These are phyloP conservation scores for Spinellus fusiger DNA, from an alignment of 192 early-diverging fungal genomes.

Conservation along the genomic window DNA sequence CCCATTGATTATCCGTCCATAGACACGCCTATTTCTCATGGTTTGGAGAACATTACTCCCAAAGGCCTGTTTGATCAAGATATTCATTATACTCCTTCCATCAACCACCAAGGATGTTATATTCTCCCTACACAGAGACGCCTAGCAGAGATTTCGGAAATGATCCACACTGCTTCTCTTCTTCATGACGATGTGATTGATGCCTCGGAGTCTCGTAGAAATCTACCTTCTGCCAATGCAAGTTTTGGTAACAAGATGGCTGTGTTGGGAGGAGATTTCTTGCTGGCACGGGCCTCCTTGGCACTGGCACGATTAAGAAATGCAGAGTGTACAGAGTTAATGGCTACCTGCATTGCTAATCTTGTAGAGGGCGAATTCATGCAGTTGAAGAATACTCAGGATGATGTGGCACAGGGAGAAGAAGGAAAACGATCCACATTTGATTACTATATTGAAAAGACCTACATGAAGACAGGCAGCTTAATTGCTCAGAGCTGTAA, in stretches of 20 bases:
- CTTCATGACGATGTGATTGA: constrained; percentile 91
- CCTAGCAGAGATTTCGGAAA: constrained; percentile 94
- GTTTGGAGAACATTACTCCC: constrained; percentile 25
- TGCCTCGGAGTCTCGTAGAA: constrained; percentile 64
- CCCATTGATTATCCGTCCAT: constrained; percentile 51
- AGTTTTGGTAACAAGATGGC: constrained; percentile 98
- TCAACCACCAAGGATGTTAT: constrained; percentile 19
- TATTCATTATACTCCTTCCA: constrained; percentile 22
- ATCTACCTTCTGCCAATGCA: constrained; percentile 71
- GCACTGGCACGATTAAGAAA: constrained; percentile 86
- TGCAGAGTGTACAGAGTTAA: constrained; percentile 87
- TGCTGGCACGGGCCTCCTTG: constrained; percentile 88
- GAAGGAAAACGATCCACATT: constrained; percentile 48
- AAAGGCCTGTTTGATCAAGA: constrained; percentile 1
- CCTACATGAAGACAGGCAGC: constrained; percentile 91
- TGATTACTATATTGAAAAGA: constrained; percentile 92
- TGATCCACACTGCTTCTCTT: constrained; percentile 96
- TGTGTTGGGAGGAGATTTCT: constrained; percentile 88
- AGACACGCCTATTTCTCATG: constrained; percentile 54
- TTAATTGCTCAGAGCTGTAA: constrained; percentile 91
- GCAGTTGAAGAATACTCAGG: constrained; percentile 76
- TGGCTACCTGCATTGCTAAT: constrained; percentile 88
- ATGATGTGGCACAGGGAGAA: constrained; percentile 11
- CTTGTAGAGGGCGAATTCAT: constrained; percentile 97
- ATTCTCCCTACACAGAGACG: constrained; percentile 88